phyloP scores from a whole-genome alignment of 768 basidiomycete genomes.

The Xanthoconium stramineum region DNA sequence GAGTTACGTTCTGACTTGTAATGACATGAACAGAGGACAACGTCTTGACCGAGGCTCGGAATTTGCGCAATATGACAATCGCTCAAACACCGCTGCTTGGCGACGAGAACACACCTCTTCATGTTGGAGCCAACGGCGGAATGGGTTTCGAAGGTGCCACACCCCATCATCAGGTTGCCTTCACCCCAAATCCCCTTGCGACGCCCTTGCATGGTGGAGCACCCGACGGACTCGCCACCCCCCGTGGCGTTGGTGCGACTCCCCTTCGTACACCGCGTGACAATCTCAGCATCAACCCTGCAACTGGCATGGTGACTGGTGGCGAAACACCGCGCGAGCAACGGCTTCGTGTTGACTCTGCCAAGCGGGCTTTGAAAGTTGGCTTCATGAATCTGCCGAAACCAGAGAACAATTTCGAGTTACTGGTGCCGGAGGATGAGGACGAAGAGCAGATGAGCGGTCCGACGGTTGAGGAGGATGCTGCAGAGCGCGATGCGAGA shows the following conservation, averaged over 20 bases:
- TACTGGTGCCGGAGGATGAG: slow-evolving; percentile 88
- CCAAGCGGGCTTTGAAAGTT: slow-evolving; percentile 73
- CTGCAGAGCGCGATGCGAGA: slow-evolving; percentile 84
- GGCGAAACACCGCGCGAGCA: slow-evolving; percentile 78
- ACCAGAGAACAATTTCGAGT: slow-evolving; percentile 96
- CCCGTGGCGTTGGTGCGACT: slow-evolving; percentile 59
- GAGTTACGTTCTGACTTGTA: slow-evolving; percentile 9
- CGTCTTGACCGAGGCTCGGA: slow-evolving; percentile 91
- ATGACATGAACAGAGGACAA: slow-evolving; percentile 71
- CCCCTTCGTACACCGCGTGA: slow-evolving; percentile 96
- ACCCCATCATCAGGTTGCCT: slow-evolving; percentile 84
- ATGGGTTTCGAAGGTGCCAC: slow-evolving; percentile 96
- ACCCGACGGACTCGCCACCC: slow-evolving; percentile 49
- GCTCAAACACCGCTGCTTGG: slow-evolving; percentile 93
- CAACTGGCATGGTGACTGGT: slow-evolving; percentile 50
- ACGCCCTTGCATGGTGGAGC: slow-evolving; percentile 67
- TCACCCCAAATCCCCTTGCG: slow-evolving; percentile 95
- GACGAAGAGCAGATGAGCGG: slow-evolving; percentile 40
- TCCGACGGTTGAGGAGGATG: slow-evolving; percentile 67
- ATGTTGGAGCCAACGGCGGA: slow-evolving; percentile 65
- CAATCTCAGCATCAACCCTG: slow-evolving; percentile 82
- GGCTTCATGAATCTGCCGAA: slow-evolving; percentile 84
- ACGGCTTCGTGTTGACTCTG: slow-evolving; percentile 54
- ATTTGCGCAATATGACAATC: slow-evolving; percentile 90
- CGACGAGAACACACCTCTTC: slow-evolving; percentile 96